These are phyloP conservation scores for Lodderomyces parapsilosis DNA, from an alignment of 1,139 yeast genomes.

Conservation along the genomic window DNA sequence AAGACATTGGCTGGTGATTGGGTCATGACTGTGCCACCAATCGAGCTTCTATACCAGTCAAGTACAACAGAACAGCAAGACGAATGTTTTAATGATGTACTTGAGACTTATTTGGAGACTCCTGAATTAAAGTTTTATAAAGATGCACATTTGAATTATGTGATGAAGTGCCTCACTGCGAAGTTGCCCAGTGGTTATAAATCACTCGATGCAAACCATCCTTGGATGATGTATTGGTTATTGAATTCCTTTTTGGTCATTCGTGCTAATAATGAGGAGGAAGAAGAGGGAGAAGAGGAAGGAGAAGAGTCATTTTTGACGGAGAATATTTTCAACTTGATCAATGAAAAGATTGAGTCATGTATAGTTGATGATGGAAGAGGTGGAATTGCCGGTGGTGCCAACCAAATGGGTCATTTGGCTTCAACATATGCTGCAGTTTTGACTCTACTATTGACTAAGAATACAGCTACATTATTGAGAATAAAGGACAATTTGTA, in stretches of 20 bases:
- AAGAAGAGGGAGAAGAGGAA: too few relatives aligned
- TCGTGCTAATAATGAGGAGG: neutral
- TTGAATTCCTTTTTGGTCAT: slow-evolving; percentile 44
- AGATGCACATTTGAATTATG: slow-evolving; percentile 20
- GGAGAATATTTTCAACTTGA: slow-evolving; percentile 7
- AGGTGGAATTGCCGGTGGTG: slow-evolving; percentile 88
- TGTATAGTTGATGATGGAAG: slow-evolving; percentile 30
- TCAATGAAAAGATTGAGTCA: slow-evolving; percentile 24
- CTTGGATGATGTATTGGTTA: slow-evolving; percentile 91
- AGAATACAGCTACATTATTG: slow-evolving; percentile 35
- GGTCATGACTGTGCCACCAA: slow-evolving; percentile 1
- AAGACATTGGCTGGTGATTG: neutral
- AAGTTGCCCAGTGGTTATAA: slow-evolving; percentile 50
- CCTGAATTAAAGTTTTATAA: slow-evolving; percentile 15
- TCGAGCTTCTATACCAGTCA: slow-evolving; percentile 17
- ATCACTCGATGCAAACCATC: slow-evolving; percentile 78
- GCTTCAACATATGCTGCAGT: slow-evolving; percentile 86
- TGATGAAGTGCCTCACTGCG: slow-evolving; percentile 30
- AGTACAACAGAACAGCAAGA: slow-evolving; percentile 42
- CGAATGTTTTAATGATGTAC: slow-evolving; percentile 37
- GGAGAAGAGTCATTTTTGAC: too few relatives aligned
- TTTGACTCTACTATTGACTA: slow-evolving; percentile 56
- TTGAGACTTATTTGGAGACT: slow-evolving; percentile 17
- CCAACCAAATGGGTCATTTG: slow-evolving; percentile 75
- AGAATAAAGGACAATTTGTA: slow-evolving; percentile 40